These are phyloP conservation scores for Buddleja alternifolia DNA, from an alignment of 257 asterid genomes.

Conservation along the genomic window DNA sequence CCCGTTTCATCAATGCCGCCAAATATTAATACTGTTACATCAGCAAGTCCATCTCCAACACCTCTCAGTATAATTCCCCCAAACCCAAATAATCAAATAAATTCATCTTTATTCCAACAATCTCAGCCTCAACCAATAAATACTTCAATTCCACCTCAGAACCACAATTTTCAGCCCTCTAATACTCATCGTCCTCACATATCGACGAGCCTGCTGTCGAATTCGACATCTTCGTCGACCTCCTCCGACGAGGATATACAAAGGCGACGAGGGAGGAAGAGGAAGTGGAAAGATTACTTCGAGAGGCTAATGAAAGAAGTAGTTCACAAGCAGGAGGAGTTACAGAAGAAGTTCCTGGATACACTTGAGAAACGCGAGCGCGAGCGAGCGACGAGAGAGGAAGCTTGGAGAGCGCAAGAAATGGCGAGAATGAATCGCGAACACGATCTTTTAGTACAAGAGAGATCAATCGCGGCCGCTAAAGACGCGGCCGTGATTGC, in stretches of 20 bases:
- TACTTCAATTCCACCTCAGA: constrained; percentile 26
- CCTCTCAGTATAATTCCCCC: constrained; percentile 43
- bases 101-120: constrained; percentile 32
- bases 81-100: constrained; percentile 16
- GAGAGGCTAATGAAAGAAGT: constrained; percentile 65
- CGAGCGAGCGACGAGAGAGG: constrained; percentile 76
- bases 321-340: constrained; percentile 76
- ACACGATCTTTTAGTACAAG: constrained; percentile 75
- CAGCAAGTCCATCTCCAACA: constrained; percentile 44
- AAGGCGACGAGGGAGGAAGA: constrained; percentile 60
- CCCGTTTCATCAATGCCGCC: constrained; percentile 29
- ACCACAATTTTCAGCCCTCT: constrained; percentile 7
- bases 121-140: constrained; percentile 31
- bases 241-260: constrained; percentile 82
- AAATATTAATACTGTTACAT: constrained; percentile 67
- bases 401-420: constrained; percentile 85
- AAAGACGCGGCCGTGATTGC: constrained; percentile 79
- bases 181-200: constrained; percentile 27
- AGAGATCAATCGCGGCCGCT: constrained; percentile 78
- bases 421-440: constrained; percentile 71
- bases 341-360: constrained; percentile 74
- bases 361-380: constrained; percentile 76
- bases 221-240: constrained; percentile 79
- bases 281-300: constrained; percentile 85
- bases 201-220: constrained; percentile 36